phyloP scores from a whole-genome alignment of 2,329 filamentous ascomycete genomes.

The Fusarium continuum region DNA sequence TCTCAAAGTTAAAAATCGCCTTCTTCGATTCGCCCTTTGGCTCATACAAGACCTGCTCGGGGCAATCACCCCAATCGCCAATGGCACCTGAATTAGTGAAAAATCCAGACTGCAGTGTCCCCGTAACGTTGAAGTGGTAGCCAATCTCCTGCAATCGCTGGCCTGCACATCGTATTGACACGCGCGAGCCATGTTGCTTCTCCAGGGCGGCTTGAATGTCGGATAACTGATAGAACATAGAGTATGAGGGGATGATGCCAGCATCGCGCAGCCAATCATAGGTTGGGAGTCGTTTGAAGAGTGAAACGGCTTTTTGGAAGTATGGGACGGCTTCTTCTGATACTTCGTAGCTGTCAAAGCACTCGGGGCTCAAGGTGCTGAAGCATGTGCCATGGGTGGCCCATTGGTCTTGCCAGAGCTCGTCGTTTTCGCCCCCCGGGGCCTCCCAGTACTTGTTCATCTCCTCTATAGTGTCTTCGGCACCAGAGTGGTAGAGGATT shows the following conservation, averaged over 20 bases:
- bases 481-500: conserved; percentile 6
- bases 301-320: conserved; percentile 11
- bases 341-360: conserved; percentile 11
- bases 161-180: conserved; percentile 5
- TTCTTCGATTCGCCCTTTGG: conserved; percentile 23
- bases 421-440: background rate
- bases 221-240: conserved; percentile 9
- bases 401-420: conserved; percentile 18
- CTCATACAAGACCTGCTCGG: conserved; percentile 13
- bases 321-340: conserved; percentile 14
- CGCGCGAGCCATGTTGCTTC: conserved; percentile 10
- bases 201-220: conserved; percentile 13
- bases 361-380: conserved; percentile 9
- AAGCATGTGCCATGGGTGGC: conserved; percentile 13
- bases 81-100: conserved; percentile 4
- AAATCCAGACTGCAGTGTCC: conserved; percentile 3
- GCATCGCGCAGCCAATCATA: conserved; percentile 20
- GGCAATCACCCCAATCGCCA: background rate
- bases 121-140: conserved; percentile 23
- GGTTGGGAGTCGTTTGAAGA: conserved; percentile 11
- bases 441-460: conserved; percentile 14
- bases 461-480: background rate
- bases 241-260: conserved; percentile 14
- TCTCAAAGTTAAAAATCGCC: conserved; percentile 20
- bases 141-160: conserved; percentile 8